Conservation (phyloP, 2,329 filamentous ascomycete genomes). For the Capronia epimyces region DNA sequence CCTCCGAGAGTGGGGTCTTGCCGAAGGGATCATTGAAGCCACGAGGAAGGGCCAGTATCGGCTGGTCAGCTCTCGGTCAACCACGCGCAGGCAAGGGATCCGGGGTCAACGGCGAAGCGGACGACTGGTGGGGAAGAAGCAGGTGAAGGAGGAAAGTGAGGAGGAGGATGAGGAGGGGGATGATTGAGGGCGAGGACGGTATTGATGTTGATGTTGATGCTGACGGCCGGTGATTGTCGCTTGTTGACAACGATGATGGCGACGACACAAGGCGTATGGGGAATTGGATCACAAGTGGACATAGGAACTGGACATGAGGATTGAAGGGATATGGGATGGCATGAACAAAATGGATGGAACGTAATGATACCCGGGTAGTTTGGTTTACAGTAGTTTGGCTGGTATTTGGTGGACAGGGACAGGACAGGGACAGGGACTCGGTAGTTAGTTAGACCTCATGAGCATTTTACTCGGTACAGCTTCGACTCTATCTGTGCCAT, state of each 20-base stretch:
- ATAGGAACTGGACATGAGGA: too few relatives aligned
- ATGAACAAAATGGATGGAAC: too few relatives aligned
- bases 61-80: conserved; percentile 14
- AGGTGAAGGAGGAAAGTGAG: neutral
- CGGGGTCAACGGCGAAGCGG: conserved; percentile 6
- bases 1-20: conserved; percentile 38
- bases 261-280: neutral
- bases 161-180: conserved; percentile 1
- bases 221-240: conserved; percentile 1
- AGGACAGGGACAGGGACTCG: too few relatives aligned
- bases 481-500: too few relatives aligned
- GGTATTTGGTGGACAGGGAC: too few relatives aligned
- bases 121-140: conserved; percentile 7
- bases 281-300: too few relatives aligned
- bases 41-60: conserved; percentile 18
- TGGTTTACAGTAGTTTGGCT: too few relatives aligned
- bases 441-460: too few relatives aligned
- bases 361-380: too few relatives aligned
- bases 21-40: conserved; percentile 30
- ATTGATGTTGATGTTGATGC: conserved; percentile 2
- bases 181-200: neutral
- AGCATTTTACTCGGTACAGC: too few relatives aligned
- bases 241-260: conserved; percentile 13
- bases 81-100: neutral
- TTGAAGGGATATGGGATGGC: too few relatives aligned